These are phyloP conservation scores for Tulasnella sp. DNA, from an alignment of 768 basidiomycete species.

Conservation along the genomic window DNA sequence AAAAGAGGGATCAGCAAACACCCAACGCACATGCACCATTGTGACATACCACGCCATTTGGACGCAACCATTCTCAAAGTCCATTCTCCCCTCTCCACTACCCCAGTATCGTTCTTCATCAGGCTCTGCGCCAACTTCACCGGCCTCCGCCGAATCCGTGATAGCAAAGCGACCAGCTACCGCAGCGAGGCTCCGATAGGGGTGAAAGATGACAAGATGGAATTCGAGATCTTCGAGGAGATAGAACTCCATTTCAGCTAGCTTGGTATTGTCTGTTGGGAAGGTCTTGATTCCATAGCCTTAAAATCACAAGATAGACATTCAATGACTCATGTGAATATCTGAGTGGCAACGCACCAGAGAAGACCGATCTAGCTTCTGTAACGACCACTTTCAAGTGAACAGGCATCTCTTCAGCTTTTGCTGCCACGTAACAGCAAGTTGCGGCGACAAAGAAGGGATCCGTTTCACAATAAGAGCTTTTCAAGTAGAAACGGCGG, in stretches of 20 bases:
- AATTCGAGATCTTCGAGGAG: constrained; percentile 94
- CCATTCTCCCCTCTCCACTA: constrained; percentile 65
- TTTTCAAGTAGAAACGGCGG: constrained; percentile 93
- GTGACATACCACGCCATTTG: constrained; percentile 78
- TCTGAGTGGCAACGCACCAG: constrained; percentile 32
- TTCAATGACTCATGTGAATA: background rate
- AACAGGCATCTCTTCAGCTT: constrained; percentile 91
- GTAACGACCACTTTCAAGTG: constrained; percentile 87
- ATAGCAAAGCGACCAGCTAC: constrained; percentile 54
- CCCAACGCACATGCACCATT: background rate
- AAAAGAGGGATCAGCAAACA: background rate
- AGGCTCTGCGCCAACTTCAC: constrained; percentile 42
- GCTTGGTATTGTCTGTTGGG: constrained; percentile 74
- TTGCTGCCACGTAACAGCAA: constrained; percentile 92
- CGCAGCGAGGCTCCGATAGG: constrained; percentile 77
- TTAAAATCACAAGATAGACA: constrained; percentile 24
- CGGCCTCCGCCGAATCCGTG: constrained; percentile 30
- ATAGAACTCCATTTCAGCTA: constrained; percentile 99
- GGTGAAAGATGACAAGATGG: constrained; percentile 86
- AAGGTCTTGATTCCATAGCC: constrained; percentile 71
- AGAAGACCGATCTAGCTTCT: constrained; percentile 70
- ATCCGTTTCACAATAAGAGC: constrained; percentile 90
- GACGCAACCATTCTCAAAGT: constrained; percentile 60
- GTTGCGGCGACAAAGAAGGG: constrained; percentile 86
- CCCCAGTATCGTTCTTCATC: constrained; percentile 65